Base-by-base conservation (phyloP, 2,329 filamentous ascomycete genomes). In the Huntiella omanensis region DNA sequence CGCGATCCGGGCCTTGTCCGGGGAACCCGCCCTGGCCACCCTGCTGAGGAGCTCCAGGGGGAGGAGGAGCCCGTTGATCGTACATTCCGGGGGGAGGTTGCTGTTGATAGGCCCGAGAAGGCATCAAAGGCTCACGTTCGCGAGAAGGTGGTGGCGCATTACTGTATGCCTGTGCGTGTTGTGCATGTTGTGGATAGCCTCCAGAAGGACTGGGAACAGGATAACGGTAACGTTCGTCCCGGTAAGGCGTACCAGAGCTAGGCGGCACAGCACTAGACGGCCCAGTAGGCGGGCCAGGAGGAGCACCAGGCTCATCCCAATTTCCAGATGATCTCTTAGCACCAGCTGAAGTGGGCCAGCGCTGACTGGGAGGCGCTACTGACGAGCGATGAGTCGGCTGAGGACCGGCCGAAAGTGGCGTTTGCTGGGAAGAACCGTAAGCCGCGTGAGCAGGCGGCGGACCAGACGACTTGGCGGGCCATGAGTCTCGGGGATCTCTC, bases 31-130 rank as follows among this genome's bases (percentile, higher is more conserved):
- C 17, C 17, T 19, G 17, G 17, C 17, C 17, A 19, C 17, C 17
- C 17, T 19, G 17, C 17, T 19, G 17, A 19, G 17, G 17, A 19
- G 17, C 17, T 19, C 17, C 17, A 19, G 17, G 17, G 17, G 17
- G 33, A 35, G 33, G 33, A 35, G 33, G 33, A 35, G 22, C 11
- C 34, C 40, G n/a, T 16, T 32, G 17, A 8, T 43, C 40, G 34
- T 43, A 43, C 40, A 43, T 43, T 16, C 40, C 34, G 7, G 11
- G 11, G 7, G 11, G 33, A 19, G 17, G 17, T 19, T 19, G 17
- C 4, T 19, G 17, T 19, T 19, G 33, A 44, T 55, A 52, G 7
- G 51, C 50, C 34, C 51, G 38, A 12, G 42, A 50, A 5, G 50
- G 52, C n/a, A 51, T 49, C 5, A 50, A 43, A 1, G 50, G 46